phyloP scores from a whole-genome alignment of 345 rosid genomes.

The Gossypium thurberi region DNA sequence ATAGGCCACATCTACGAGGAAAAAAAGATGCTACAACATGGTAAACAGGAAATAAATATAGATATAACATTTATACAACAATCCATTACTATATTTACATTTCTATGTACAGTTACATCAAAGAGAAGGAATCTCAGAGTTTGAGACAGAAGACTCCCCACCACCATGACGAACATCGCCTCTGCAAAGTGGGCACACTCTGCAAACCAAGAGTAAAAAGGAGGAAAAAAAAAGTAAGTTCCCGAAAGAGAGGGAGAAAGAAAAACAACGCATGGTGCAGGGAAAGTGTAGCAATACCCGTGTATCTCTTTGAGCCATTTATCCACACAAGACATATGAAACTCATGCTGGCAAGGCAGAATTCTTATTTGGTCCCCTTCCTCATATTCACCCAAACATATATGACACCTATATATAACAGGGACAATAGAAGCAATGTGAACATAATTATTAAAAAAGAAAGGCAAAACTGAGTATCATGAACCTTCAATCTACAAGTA shows the following conservation, averaged over 20 bases:
- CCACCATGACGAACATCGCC: conserved; percentile 52
- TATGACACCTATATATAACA: conserved; percentile 47
- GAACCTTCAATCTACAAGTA: neutral
- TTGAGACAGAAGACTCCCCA: conserved; percentile 20
- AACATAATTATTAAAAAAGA: neutral
- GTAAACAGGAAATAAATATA: neutral
- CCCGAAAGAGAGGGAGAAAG: neutral
- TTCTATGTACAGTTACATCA: conserved; percentile 24
- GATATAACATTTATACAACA: neutral
- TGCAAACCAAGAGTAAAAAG: conserved; percentile 19
- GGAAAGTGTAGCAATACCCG: conserved; percentile 31
- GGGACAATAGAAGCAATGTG: neutral
- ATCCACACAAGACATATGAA: conserved; percentile 69
- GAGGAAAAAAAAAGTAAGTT: neutral
- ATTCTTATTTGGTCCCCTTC: conserved; percentile 64
- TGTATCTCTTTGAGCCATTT: conserved; percentile 89
- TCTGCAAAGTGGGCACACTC: conserved; percentile 73
- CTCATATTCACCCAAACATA: conserved; percentile 62
- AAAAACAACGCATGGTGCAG: neutral
- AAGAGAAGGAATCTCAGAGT: conserved; percentile 29
- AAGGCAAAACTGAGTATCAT: neutral
- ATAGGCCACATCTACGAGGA: neutral
- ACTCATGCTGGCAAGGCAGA: conserved; percentile 79
- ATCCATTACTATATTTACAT: conserved; percentile 15
- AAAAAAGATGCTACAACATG: neutral